These are phyloP conservation scores for Taxawa tesnikishii DNA, from an alignment of 2,329 filamentous ascomycete species.

Conservation along the genomic window DNA sequence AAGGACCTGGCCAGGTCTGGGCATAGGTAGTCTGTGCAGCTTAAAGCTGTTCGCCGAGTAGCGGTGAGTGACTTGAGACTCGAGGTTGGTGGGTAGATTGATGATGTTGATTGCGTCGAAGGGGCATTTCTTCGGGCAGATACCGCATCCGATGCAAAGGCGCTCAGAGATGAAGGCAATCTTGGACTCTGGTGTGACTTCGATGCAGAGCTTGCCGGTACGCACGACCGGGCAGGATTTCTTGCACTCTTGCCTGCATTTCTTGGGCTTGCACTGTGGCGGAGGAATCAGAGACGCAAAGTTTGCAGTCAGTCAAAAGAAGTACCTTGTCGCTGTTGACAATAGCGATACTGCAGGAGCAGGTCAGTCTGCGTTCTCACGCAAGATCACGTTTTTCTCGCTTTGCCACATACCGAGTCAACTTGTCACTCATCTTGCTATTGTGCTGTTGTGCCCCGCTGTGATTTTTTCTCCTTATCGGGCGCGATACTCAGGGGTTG, in stretches of 20 bases:
- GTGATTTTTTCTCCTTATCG: no score
- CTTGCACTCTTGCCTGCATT: conserved; percentile 98
- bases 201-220: conserved; percentile 94
- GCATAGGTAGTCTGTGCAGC: conserved; percentile 91
- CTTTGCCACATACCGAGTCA: conserved; percentile 62
- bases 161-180: conserved; percentile 97
- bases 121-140: conserved; percentile 98
- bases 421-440: conserved; percentile 73
- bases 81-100: conserved; percentile 98
- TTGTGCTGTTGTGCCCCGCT: conserved; percentile 1
- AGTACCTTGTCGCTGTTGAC: conserved; percentile 92
- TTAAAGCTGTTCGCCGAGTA: conserved; percentile 99
- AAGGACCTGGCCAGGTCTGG: conserved; percentile 85
- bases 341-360: conserved; percentile 72
- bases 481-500: no score
- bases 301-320: conserved; percentile 1
- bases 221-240: conserved; percentile 96
- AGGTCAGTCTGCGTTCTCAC: conserved; percentile 7
- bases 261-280: conserved; percentile 78
- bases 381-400: no score
- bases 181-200: conserved; percentile 77
- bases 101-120: conserved; percentile 99
- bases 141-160: conserved; percentile 96
- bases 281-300: background rate
- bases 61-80: conserved; percentile 93